Evolutionary conservation across 352 stramenopile species (phyloP), one percentile per base, ranked within the genome.

Genomic region (Phytophthora pinifolia): DNA sequence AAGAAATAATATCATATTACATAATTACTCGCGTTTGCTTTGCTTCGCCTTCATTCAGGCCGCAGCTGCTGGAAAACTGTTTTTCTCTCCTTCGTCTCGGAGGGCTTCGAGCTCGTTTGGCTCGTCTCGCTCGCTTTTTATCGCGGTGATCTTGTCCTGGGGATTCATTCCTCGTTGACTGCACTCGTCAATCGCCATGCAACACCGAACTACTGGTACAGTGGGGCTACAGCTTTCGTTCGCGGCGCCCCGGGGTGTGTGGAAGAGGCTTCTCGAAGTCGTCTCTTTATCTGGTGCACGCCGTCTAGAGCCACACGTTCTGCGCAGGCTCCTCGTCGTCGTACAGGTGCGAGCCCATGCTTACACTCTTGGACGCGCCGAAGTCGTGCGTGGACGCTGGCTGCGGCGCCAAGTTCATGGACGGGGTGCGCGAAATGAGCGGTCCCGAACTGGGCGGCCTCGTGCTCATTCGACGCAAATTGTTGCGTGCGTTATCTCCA

Each of bases 331-430:
- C 78, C 32, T 88, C 79, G 34, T 89, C 79, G 34, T 87, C 76
- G 55, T 82, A 66, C 35, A 87, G 46, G 36, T 59, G 70, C 10
- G 73, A 72, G 27, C 43, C 70, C 33, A 85, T 61, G 46, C 76
- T 92, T 37, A 92, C 72, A 53, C 82, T 92, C 72, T 92, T 92
- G 36, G 79, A 89, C 51, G 85, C 73, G 6, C 74, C 62, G 38
- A 67, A 70, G 12, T 38, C 58, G 45, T 72, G 72, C 5, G 68
- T 46, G 13, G 73, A 80, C 27, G 72, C 58, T 36, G 65, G 29
- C 20, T 75, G 66, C 20, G 74, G 79, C 10, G 77, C 87, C 34
- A 92, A 55, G 12, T 67, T 70, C 31, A 86, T 62, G 9, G 81
- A 86, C 31, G 76, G 59, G 10, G 57, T 74, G 35, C 77, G 69